Evolutionary conservation across 768 basidiomycete species (phyloP).

Genomic region (Russula vinacea): DNA sequence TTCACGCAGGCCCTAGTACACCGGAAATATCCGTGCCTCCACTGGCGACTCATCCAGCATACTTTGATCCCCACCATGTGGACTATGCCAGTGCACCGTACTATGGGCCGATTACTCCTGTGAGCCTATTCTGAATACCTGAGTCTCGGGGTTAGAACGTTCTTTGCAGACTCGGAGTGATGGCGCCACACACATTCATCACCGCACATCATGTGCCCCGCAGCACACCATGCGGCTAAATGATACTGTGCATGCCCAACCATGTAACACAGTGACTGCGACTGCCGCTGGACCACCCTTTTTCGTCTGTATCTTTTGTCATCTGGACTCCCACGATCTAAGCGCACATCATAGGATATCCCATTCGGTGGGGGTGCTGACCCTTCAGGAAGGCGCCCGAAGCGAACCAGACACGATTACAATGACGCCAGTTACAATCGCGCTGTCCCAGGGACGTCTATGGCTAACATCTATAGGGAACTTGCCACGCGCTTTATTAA

Average conservation of each 20-base stretch:
- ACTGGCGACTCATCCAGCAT: too few species aligned
- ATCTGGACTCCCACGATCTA: background rate
- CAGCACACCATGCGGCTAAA: background rate
- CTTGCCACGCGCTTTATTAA: constrained; percentile 1
- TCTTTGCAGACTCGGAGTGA: constrained; percentile 4
- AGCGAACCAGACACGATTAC: background rate
- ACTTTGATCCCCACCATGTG: too few species aligned
- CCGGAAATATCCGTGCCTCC: too few species aligned
- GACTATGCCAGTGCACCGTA: too few species aligned
- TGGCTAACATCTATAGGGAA: constrained; percentile 5
- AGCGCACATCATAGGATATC: background rate
- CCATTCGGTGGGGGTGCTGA: background rate
- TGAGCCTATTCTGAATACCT: too few species aligned
- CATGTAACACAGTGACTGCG: background rate
- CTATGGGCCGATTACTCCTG: too few species aligned
- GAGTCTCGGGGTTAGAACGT: background rate
- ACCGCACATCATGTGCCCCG: background rate
- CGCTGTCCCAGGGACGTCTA: background rate
- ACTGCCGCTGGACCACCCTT: background rate
- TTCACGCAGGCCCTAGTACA: too few species aligned
- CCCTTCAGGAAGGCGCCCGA: background rate
- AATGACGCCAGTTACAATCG: background rate
- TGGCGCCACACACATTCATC: background rate
- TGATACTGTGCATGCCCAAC: background rate
- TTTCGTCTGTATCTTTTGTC: background rate